Base-by-base conservation (phyloP, 192 early-diverging fungal species). In the Backusella circina region DNA sequence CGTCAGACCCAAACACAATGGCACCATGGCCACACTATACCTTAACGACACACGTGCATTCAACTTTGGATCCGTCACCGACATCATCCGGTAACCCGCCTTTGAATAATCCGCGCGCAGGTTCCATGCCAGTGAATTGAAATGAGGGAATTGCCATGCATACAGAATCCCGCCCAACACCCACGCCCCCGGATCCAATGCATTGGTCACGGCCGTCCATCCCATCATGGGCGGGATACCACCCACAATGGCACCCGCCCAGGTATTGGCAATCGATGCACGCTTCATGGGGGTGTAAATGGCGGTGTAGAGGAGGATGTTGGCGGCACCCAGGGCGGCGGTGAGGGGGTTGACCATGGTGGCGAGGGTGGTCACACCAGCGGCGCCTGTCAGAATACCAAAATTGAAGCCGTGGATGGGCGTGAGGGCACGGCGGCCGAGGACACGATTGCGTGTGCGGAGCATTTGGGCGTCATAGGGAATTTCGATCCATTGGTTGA, bases 121-220 rank as follows among this genome's bases (percentile, higher is more conserved):
- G 67, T 95, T 96, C 92, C 95, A 96, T 16, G 91, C 87, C 28
- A 99, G 80, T 2, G 96, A 88, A 83, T 99, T 99, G 79, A 99
- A 99, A 79, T 99, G 98, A 32, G 98, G 98, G 82, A 99, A 99
- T 86, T 99, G 98, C 98, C 98, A 99, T 0, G 95, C 93, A 82
- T 95, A 99, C 47, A 99, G 83, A 1, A 95, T 84, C 0, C 81
- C 87, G 21, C 90, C 96, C 70, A 99, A 77, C 3, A 97, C 75
- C 90, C 90, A 93, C 1, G 94, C 92, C 26, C 94, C 96, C 4
- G 90, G 79, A 23, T 91, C 94, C 21, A 91, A 65, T 8, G 83
- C 65, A 32, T 92, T 92, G 0, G 97, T 95, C 33, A 90, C 91
- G 6, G 98, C 98, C 1, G 93, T 89, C 94, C 96, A 99, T 2